These are phyloP conservation scores for Claviceps pusilla DNA, from an alignment of 2,329 filamentous ascomycete genomes.

Conservation along the genomic window DNA sequence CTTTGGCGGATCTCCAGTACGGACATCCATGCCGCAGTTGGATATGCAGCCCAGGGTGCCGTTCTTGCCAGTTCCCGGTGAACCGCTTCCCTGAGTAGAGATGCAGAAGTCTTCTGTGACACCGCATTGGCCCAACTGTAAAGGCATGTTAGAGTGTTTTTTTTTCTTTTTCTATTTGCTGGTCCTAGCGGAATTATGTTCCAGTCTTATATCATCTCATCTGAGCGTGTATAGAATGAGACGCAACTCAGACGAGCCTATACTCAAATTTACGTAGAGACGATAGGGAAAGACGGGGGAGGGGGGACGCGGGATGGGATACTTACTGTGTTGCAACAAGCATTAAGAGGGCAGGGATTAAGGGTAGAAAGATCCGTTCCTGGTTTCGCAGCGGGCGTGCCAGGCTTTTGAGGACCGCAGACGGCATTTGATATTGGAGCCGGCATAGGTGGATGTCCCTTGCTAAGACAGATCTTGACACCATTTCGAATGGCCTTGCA, in stretches of 20 bases:
- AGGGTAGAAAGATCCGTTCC: slow-evolving; percentile 9
- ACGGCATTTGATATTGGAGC: slow-evolving; percentile 7
- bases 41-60: slow-evolving; percentile 9
- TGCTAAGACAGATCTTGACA: slow-evolving; percentile 10
- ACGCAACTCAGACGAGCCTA: background rate
- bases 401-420: slow-evolving; percentile 12
- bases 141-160: background rate
- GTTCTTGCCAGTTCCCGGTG: background rate
- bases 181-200: no score
- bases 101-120: background rate
- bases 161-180: no score
- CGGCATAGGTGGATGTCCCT: slow-evolving; percentile 11
- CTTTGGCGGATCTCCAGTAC: background rate
- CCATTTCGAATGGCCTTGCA: background rate
- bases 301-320: background rate
- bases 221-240: background rate
- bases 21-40: slow-evolving; percentile 13
- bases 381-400: slow-evolving; percentile 8
- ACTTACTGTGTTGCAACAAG: slow-evolving; percentile 4
- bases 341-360: slow-evolving; percentile 15
- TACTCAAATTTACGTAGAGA: background rate
- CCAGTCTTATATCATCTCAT: background rate
- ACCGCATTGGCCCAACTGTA: background rate
- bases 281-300: background rate
- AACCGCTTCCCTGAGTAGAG: background rate